phyloP scores from a whole-genome alignment of 352 stramenopile species.

The Globisporangium emineosum region DNA sequence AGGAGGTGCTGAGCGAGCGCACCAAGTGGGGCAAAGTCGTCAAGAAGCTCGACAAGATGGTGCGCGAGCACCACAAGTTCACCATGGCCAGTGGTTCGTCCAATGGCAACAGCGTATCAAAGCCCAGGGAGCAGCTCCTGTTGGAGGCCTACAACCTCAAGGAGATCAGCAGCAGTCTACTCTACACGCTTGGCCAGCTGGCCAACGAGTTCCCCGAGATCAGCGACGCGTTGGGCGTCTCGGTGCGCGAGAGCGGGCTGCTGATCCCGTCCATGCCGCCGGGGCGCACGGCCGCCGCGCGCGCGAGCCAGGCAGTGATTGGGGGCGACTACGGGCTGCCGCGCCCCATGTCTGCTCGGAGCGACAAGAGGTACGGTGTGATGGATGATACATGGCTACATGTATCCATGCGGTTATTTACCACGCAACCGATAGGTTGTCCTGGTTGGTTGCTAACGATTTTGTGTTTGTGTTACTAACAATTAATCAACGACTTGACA shows the following conservation, averaged over 20 bases:
- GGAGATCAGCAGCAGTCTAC: constrained; percentile 83
- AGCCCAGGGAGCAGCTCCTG: constrained; percentile 80
- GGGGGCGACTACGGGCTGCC: constrained; percentile 31
- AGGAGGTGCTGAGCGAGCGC: constrained; percentile 63
- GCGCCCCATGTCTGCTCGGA: constrained; percentile 59
- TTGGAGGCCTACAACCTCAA: constrained; percentile 73
- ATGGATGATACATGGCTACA: not conserved
- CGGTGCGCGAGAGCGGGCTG: constrained; percentile 75
- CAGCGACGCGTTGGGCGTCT: constrained; percentile 66
- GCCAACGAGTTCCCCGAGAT: constrained; percentile 94
- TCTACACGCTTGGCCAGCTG: constrained; percentile 92
- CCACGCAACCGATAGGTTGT: not conserved
- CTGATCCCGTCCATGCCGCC: constrained; percentile 74
- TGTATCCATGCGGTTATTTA: not conserved
- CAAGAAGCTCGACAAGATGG: constrained; percentile 68
- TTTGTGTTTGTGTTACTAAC: too few species aligned
- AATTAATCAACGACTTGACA: not conserved
- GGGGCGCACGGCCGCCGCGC: constrained; percentile 49
- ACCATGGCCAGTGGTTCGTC: not conserved
- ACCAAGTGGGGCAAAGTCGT: constrained; percentile 66
- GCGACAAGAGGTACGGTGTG: constrained; percentile 43
- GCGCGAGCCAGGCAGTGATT: constrained; percentile 26
- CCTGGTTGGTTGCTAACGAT: not conserved
- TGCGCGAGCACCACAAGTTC: constrained; percentile 54
- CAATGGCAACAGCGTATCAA: constrained; percentile 14